Conservation (phyloP, 306 rosid species). For the Sicyos edulis region DNA sequence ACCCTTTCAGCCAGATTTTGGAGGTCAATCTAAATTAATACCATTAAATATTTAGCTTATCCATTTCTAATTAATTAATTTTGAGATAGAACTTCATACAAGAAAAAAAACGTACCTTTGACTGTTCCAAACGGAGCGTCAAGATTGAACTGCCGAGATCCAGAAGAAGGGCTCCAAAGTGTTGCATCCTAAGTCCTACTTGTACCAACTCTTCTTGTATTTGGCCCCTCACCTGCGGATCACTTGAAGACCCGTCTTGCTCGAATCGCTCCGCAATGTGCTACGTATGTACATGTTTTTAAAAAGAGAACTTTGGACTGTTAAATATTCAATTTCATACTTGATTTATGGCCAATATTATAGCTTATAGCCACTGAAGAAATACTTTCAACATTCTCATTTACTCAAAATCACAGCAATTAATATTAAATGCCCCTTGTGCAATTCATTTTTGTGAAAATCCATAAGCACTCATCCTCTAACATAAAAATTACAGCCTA, state of each 20-base stretch:
- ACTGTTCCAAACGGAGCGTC: constrained; percentile 80
- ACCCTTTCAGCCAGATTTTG: constrained; percentile 56
- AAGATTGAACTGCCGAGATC: constrained; percentile 89
- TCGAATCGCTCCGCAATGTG: constrained; percentile 91
- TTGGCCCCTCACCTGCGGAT: constrained; percentile 51
- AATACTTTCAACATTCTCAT: neutral
- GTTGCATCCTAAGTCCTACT: constrained; percentile 81
- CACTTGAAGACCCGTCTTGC: constrained; percentile 59
- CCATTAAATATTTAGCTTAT: neutral
- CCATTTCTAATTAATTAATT: too few species aligned
- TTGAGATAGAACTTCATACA: too few species aligned
- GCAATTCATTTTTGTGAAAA: neutral
- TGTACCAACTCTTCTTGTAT: constrained; percentile 70
- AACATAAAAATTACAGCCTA: too few species aligned
- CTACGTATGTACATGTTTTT: too few species aligned
- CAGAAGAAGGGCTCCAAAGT: constrained; percentile 81
- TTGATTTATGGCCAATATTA: too few species aligned
- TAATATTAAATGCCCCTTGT: neutral
- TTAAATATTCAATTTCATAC: too few species aligned
- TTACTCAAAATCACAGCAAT: neutral
- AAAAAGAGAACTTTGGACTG: too few species aligned
- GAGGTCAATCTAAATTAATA: constrained; percentile 40
- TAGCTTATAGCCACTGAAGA: too few species aligned
- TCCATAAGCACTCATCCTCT: too few species aligned
- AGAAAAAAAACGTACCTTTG: constrained; percentile 37